These are phyloP conservation scores for Citrus australasica DNA, from an alignment of 345 rosid genomes.

Conservation along the genomic window DNA sequence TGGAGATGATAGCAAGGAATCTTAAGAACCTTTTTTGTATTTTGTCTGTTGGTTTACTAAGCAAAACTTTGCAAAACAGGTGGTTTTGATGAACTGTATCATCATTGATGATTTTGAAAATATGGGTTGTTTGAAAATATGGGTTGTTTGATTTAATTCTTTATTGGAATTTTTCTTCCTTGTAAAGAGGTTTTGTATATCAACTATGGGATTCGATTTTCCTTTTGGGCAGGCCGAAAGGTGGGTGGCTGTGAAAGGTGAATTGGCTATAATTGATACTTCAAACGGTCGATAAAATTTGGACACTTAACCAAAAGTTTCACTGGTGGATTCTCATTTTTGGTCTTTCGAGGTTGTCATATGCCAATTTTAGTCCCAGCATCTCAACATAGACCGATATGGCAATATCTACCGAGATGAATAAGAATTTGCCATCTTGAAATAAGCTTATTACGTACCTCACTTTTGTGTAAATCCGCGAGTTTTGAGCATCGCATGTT, in stretches of 20 bases:
- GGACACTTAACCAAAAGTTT: background rate
- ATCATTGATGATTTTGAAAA: background rate
- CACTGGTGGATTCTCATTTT: background rate
- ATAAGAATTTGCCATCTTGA: background rate
- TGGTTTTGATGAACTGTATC: slow-evolving; percentile 1
- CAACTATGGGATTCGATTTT: slow-evolving; percentile 14
- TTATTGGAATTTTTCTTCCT: background rate
- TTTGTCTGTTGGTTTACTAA: background rate
- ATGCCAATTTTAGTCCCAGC: background rate
- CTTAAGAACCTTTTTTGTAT: background rate
- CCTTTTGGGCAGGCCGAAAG: background rate
- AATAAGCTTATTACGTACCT: background rate
- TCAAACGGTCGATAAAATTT: background rate
- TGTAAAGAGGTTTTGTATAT: slow-evolving; percentile 9
- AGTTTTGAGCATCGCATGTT: background rate
- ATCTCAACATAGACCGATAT: background rate
- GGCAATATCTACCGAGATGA: background rate
- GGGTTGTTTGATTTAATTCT: background rate
- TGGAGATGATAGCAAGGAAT: slow-evolving; percentile 8
- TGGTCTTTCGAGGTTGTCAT: background rate
- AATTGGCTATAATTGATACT: background rate
- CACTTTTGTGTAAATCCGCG: background rate
- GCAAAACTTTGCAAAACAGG: background rate
- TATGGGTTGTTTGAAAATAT: background rate
- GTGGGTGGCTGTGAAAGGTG: too few species aligned